phyloP scores from a whole-genome alignment of 2,329 filamentous ascomycete genomes.

The Pyrenophora tritici-repentis region DNA sequence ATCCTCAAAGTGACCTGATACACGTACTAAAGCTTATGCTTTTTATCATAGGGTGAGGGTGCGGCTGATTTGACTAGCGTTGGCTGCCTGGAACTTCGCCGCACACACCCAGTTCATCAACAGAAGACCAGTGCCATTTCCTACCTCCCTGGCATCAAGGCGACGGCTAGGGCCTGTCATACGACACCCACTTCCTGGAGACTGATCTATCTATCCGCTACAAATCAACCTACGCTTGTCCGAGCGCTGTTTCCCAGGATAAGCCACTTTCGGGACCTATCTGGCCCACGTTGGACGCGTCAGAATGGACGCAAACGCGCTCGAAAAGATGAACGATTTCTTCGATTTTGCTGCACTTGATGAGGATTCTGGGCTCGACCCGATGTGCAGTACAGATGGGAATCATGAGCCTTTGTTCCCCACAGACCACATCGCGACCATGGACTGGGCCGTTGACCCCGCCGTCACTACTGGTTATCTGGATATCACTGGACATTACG shows the following conservation, averaged over 20 bases:
- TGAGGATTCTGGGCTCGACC: constrained; percentile 18
- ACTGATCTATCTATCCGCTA: not conserved
- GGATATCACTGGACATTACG: not conserved
- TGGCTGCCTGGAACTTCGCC: constrained; percentile 26
- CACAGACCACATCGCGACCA: constrained; percentile 17
- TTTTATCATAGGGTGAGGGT: not conserved
- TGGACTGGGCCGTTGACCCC: constrained; percentile 33
- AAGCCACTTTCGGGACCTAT: constrained; percentile 18
- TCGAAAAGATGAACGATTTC: constrained; percentile 39
- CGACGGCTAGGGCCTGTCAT: constrained; percentile 19
- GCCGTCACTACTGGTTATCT: constrained; percentile 11
- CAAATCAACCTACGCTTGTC: constrained; percentile 7
- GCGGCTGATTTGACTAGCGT: constrained; percentile 8
- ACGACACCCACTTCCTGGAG: constrained; percentile 13
- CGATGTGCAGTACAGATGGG: not conserved
- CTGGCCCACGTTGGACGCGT: constrained; percentile 4
- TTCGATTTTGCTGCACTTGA: constrained; percentile 44
- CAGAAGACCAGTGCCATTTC: constrained; percentile 9
- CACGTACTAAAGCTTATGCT: not conserved
- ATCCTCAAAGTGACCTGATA: no score
- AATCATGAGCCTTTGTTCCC: not conserved
- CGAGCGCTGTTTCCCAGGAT: constrained; percentile 13
- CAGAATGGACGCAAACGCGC: constrained; percentile 20
- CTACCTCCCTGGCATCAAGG: constrained; percentile 21
- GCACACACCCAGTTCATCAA: constrained; percentile 33